These are phyloP conservation scores for Yarrowia hollandica DNA, from an alignment of 805 yeast genomes.

Conservation along the genomic window DNA sequence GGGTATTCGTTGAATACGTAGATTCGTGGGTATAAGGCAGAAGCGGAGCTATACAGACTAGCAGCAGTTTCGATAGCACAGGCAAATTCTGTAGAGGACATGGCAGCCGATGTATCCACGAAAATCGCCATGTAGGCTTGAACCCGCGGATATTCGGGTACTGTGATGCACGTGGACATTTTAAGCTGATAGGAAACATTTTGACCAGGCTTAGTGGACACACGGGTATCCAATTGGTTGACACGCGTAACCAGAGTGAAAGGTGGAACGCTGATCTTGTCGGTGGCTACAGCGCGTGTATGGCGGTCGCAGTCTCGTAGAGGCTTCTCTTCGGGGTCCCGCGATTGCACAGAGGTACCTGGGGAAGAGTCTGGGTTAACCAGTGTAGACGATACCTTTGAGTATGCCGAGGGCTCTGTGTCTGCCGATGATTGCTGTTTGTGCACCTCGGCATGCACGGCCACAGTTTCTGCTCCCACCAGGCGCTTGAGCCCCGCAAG, in stretches of 20 bases:
- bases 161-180: conserved; percentile 14
- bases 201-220: background rate
- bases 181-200: conserved; percentile 8
- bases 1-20: conserved; percentile 14
- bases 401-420: conserved; percentile 2
- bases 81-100: background rate
- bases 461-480: background rate
- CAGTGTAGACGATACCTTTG: conserved; percentile 1
- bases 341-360: conserved; percentile 10
- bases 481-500: conserved; percentile 11
- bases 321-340: background rate
- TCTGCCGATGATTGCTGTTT: conserved; percentile 5
- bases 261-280: conserved; percentile 1
- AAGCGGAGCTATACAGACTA: background rate
- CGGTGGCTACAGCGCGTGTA: background rate
- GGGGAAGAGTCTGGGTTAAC: background rate
- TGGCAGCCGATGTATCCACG: background rate
- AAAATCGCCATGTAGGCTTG: conserved; percentile 16
- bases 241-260: conserved; percentile 10
- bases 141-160: background rate
- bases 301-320: background rate
- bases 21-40: background rate
- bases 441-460: conserved; percentile 13
- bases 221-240: background rate
- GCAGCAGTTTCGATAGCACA: background rate